Evolutionary conservation across 2,329 filamentous ascomycete species (phyloP).

Genomic region (Pseudonectria buxi): DNA sequence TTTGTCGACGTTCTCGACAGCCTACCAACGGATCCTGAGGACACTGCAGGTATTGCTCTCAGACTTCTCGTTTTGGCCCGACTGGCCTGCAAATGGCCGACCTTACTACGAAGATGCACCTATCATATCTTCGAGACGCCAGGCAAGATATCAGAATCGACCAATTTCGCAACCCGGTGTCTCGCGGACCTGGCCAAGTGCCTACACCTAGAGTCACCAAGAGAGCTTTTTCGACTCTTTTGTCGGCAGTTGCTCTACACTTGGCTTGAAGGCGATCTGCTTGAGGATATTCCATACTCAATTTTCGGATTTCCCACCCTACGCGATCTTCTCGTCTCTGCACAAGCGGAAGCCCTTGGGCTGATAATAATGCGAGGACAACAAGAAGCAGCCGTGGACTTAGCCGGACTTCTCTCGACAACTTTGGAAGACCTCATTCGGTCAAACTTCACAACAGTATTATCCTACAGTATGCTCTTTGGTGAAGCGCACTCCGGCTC

Average conservation of each 20-base stretch:
- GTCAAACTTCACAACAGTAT: conserved; percentile 65
- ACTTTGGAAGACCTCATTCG: conserved; percentile 53
- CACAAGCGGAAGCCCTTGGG: conserved; percentile 70
- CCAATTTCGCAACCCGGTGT: conserved; percentile 66
- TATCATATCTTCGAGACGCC: conserved; percentile 94
- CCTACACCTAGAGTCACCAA: conserved; percentile 58
- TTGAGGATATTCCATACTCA: conserved; percentile 72
- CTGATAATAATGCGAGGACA: conserved; percentile 78
- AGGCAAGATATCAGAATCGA: conserved; percentile 59
- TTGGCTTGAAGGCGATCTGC: conserved; percentile 64
- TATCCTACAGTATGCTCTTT: conserved; percentile 78
- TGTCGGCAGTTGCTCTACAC: conserved; percentile 85
- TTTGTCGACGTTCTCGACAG: conserved; percentile 77
- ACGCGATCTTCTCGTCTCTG: conserved; percentile 59
- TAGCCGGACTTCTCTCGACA: conserved; percentile 52
- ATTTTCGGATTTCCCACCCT: conserved; percentile 75
- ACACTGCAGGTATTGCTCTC: conserved; percentile 76
- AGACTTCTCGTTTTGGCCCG: conserved; percentile 69
- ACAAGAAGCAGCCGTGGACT: conserved; percentile 51
- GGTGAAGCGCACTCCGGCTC: conserved; percentile 11
- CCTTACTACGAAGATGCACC: conserved; percentile 75
- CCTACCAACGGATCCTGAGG: conserved; percentile 66
- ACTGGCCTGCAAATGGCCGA: conserved; percentile 78
- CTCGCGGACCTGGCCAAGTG: conserved; percentile 58
- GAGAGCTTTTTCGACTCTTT: conserved; percentile 74